Percentiles rank a stretch among this genome's conserved stretches.
phyloP scores from a whole-genome alignment of 768 basidiomycete species.

The Pleurotus pulmonarius region DNA sequence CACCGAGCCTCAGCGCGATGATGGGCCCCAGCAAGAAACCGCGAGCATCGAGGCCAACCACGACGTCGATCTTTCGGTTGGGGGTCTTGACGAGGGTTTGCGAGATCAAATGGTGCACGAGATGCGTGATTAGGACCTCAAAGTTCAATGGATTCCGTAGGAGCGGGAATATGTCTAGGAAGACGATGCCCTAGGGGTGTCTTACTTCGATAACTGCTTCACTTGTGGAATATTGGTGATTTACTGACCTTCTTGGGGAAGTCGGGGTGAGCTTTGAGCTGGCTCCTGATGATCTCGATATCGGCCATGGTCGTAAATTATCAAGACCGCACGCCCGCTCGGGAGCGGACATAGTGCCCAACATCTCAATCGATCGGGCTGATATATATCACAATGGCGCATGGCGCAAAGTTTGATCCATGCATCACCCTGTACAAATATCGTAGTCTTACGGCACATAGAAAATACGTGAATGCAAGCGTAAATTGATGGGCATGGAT shows the following conservation, averaged over 20 bases:
- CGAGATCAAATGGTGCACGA: conserved; percentile 82
- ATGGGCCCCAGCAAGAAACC: conserved; percentile 95
- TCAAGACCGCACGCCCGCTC: background rate
- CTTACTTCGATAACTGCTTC: background rate
- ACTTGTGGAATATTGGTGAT: background rate
- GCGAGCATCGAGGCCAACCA: conserved; percentile 93
- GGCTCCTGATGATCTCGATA: conserved; percentile 62
- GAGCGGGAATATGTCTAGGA: conserved; percentile 94
- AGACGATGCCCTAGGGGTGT: conserved; percentile 70
- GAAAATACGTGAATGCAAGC: background rate
- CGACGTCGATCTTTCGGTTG: conserved; percentile 76
- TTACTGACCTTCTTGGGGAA: conserved; percentile 84
- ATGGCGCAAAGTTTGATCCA: too few relatives aligned
- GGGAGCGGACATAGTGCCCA: too few relatives aligned
- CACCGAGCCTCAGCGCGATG: conserved; percentile 85
- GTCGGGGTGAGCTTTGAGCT: conserved; percentile 61
- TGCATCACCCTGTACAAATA: too few relatives aligned
- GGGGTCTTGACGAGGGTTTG: conserved; percentile 61
- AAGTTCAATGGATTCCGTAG: conserved; percentile 82
- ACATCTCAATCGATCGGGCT: too few relatives aligned
- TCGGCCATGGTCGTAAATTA: conserved; percentile 55
- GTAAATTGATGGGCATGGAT: background rate
- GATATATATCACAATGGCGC: too few relatives aligned
- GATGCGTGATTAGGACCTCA: conserved; percentile 87
- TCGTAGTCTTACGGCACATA: background rate